A percentile compares a stretch with the other conserved stretches of the same genome.
These are phyloP conservation scores for Podila horticola DNA, from an alignment of 192 early-diverging fungal genomes.

Conservation along the genomic window DNA sequence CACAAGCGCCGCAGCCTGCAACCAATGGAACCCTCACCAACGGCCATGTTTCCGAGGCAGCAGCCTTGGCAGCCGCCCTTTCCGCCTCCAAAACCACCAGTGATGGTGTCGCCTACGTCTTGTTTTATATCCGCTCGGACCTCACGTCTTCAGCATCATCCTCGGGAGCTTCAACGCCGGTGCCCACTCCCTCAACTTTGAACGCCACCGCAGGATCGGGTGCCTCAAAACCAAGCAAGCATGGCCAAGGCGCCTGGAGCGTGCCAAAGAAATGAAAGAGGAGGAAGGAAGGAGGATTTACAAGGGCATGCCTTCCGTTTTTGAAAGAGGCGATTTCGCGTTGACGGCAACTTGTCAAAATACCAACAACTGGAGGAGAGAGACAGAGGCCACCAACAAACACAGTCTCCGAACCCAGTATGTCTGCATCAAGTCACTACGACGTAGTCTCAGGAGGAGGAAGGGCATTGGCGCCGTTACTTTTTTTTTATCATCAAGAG, in stretches of 20 bases:
- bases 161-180: not conserved
- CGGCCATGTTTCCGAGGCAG: slow-evolving; percentile 32
- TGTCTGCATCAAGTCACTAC: too few relatives aligned
- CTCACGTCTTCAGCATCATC: slow-evolving; percentile 17
- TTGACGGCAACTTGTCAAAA: too few relatives aligned
- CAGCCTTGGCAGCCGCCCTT: slow-evolving; percentile 35
- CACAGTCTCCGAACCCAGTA: too few relatives aligned
- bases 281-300: not conserved
- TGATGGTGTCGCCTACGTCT: slow-evolving; percentile 80
- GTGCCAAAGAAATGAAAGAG: not conserved
- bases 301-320: not conserved
- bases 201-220: not conserved
- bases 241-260: not conserved
- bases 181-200: not conserved
- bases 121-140: slow-evolving; percentile 73
- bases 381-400: too few relatives aligned
- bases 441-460: too few relatives aligned
- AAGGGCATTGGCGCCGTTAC: too few relatives aligned
- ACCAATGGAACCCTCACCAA: slow-evolving; percentile 22
- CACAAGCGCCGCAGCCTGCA: not conserved
- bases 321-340: too few relatives aligned
- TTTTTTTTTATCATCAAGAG: too few relatives aligned
- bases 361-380: too few relatives aligned
- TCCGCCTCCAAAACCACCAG: slow-evolving; percentile 44
- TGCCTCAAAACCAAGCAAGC: slow-evolving; percentile 16